Base-by-base conservation (phyloP, 768 basidiomycete species). In the Polyporus arcularius region DNA sequence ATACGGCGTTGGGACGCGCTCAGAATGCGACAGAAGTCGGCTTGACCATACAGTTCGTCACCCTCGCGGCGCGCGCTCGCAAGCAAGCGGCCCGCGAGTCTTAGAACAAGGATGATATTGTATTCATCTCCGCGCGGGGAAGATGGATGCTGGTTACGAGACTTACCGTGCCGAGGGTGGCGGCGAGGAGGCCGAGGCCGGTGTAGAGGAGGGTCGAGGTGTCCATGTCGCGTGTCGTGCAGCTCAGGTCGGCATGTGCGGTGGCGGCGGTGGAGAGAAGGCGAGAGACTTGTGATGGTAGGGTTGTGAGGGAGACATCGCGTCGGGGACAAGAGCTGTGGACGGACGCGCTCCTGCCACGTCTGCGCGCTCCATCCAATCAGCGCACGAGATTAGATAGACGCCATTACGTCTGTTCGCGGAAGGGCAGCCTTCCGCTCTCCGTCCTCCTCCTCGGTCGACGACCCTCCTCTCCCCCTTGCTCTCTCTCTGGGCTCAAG, bases 91-190 rank as follows among this genome's bases (percentile, higher is more conserved):
- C 90, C 86, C 86, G 75, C 21, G 71, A 79, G 87, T 92, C 91
- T 79, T 89, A 92, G 90, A 92, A 93, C 90, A 93, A 93, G 90
- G 90, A 93, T 93, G 91, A 90, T 83, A 73, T 58, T 77, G 77
- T 74, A 66, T 77, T 84, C 87, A 90, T 90, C 90, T 63, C 70
- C 58, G 46, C 47, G 45, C 58, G 45, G 49, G 48, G 52, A 26
- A 18, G 57, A 26, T 26, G 21, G 14, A 15, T 32, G 21, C 21
- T 26, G 40, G 54, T 21, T 26, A 26, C 21, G 50, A 21, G 35
- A 69, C 71, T 66, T 39, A 72, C 71, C 31, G 67, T 67, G 47
- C 65, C 56, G 28, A 66, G 40, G 12, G 65, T 59, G 16, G 62
- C 63, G 18, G 60, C 64, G 26, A 68, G 32, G 45, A 72, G 51